These are phyloP conservation scores for Discostella stelligera DNA, from an alignment of 352 stramenopile genomes.

Conservation along the genomic window DNA sequence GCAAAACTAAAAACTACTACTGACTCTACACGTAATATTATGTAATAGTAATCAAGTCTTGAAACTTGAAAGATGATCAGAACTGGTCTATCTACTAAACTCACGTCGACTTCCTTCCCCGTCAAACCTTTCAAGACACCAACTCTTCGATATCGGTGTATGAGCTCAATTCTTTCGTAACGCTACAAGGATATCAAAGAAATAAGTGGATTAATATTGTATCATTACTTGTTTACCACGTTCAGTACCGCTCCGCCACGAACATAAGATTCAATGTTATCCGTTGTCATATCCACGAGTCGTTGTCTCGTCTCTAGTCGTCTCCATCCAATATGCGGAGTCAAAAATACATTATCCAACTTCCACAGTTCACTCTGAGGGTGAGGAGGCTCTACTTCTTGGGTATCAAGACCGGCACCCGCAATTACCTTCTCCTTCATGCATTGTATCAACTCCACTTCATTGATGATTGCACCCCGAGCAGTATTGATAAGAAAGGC, in stretches of 20 bases:
- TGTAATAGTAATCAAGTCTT: no score
- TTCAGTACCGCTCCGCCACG: constrained; percentile 48
- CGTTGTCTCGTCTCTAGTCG: constrained; percentile 79
- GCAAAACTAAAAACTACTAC: no score
- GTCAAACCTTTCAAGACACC: no score
- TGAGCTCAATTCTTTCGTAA: no score
- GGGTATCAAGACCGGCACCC: constrained; percentile 91
- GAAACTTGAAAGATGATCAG: no score
- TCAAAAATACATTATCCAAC: constrained; percentile 85
- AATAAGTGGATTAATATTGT: no score
- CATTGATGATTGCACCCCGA: constrained; percentile 89
- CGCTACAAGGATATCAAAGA: no score
- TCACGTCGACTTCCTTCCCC: no score
- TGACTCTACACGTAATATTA: no score
- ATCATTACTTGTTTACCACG: constrained; percentile 62
- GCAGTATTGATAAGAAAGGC: constrained; percentile 91
- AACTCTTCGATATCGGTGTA: no score
- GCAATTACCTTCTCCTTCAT: constrained; percentile 86
- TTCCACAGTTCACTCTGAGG: constrained; percentile 86
- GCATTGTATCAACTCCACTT: constrained; percentile 86
- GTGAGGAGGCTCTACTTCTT: constrained; percentile 85
- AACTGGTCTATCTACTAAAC: no score
- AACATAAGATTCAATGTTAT: constrained; percentile 75
- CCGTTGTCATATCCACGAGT: constrained; percentile 79
- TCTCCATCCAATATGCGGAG: constrained; percentile 82